Evolutionary conservation across 2,329 filamentous ascomycete genomes (phyloP).

Genomic region (Camillea tinctor): DNA sequence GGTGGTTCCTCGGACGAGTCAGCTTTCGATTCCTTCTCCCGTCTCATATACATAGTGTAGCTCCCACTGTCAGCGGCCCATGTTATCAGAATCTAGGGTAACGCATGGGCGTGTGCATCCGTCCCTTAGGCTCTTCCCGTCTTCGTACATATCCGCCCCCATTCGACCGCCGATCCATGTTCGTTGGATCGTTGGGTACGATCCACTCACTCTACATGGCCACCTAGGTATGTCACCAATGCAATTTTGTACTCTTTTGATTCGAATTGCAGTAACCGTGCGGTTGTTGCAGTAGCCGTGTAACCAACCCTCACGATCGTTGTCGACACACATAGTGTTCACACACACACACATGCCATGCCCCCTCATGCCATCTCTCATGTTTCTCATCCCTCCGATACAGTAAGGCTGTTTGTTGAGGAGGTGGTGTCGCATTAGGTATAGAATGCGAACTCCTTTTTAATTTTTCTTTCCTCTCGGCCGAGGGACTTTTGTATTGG

Average conservation of each 20-base stretch:
- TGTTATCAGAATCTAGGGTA: conserved; percentile 25
- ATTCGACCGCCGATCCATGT: conserved; percentile 31
- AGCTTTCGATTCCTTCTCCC: conserved; percentile 12
- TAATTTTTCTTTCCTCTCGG: background rate
- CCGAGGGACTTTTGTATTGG: background rate
- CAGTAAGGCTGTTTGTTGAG: background rate
- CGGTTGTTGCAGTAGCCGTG: conserved; percentile 3
- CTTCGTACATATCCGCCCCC: conserved; percentile 31
- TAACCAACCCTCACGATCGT: conserved; percentile 1
- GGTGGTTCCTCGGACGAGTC: conserved; percentile 15
- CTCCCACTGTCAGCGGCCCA: conserved; percentile 15
- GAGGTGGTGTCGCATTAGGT: background rate
- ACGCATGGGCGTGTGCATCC: conserved; percentile 31
- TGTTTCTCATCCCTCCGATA: background rate
- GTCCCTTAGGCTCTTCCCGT: conserved; percentile 33
- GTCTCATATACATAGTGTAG: too few species aligned
- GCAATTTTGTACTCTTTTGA: conserved; percentile 23
- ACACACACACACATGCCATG: too few species aligned
- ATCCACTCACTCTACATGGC: conserved; percentile 22
- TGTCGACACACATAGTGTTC: background rate
- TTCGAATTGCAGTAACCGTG: conserved; percentile 8
- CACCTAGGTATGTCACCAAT: conserved; percentile 20
- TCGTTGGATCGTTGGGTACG: conserved; percentile 25
- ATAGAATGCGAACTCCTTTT: background rate
- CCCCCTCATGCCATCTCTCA: too few species aligned